Conservation (phyloP, 78 protist species). For the Emiliania huxleyi region DNA sequence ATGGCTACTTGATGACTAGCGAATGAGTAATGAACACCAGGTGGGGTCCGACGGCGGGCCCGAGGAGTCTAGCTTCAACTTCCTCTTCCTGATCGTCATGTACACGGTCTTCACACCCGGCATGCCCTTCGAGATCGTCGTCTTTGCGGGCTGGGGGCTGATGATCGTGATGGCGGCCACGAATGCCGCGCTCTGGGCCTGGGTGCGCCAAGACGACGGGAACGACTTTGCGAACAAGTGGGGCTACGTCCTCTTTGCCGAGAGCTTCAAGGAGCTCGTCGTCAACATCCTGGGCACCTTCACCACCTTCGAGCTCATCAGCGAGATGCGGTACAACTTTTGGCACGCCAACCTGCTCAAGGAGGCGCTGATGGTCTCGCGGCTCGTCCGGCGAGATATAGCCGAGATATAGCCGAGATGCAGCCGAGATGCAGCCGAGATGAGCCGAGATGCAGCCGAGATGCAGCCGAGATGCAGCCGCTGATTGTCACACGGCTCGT, state of each 20-base stretch:
- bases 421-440: too few relatives aligned
- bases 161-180: not conserved
- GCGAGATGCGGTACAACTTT: not conserved
- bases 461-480: too few relatives aligned
- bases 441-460: too few relatives aligned
- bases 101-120: not conserved
- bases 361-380: not conserved
- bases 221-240: not conserved
- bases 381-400: not conserved
- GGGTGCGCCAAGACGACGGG: not conserved
- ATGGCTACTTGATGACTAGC: too few relatives aligned
- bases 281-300: not conserved
- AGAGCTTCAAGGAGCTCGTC: not conserved
- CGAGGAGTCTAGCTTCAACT: too few relatives aligned
- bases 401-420: too few relatives aligned
- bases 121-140: not conserved
- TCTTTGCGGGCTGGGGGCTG: not conserved
- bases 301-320: not conserved
- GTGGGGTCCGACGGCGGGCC: too few relatives aligned
- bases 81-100: not conserved
- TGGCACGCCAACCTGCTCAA: not conserved
- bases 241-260: not conserved
- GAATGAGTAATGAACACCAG: too few relatives aligned
- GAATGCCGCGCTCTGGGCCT: not conserved
- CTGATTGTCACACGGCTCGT: not conserved